These are phyloP conservation scores for Sedum album DNA, from an alignment of 164 flowering plant species.

Conservation along the genomic window DNA sequence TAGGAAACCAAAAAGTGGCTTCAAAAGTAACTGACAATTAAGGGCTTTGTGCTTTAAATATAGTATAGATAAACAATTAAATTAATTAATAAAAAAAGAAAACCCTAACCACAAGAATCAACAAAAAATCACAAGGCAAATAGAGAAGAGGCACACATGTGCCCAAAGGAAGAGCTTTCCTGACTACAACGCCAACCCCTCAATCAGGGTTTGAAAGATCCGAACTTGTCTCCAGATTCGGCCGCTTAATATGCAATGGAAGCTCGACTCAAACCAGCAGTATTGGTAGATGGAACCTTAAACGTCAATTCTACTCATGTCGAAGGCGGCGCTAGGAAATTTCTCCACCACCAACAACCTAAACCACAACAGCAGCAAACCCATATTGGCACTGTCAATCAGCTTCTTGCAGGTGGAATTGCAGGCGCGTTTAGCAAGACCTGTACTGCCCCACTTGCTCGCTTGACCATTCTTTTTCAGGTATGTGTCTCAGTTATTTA, in stretches of 20 bases:
- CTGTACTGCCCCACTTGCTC: conserved; percentile 46
- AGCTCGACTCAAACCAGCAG: conserved; percentile 37
- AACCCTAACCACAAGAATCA: conserved; percentile 3
- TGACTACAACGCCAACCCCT: not conserved
- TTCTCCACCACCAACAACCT: conserved; percentile 8
- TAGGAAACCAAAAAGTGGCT: too few species aligned
- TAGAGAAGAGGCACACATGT: not conserved
- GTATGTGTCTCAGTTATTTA: conserved; percentile 11
- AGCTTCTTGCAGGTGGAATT: conserved; percentile 50
- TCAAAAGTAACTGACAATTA: too few species aligned
- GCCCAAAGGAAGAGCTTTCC: not conserved
- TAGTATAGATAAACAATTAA: not conserved
- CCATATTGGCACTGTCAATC: conserved; percentile 45
- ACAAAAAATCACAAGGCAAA: not conserved
- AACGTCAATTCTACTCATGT: conserved; percentile 19
- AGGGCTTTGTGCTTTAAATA: not conserved
- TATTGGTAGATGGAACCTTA: conserved; percentile 42
- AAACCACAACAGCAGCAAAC: conserved; percentile 25
- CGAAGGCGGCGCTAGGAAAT: conserved; percentile 36
- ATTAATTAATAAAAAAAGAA: not conserved
- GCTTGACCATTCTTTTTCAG: conserved; percentile 48
- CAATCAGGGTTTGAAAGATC: conserved; percentile 1
- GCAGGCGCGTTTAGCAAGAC: conserved; percentile 48
- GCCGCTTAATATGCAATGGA: conserved; percentile 25
- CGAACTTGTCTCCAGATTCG: not conserved